phyloP scores from a whole-genome alignment of 1,284 basidiomycete genomes.

The Golubevia pallescens region DNA sequence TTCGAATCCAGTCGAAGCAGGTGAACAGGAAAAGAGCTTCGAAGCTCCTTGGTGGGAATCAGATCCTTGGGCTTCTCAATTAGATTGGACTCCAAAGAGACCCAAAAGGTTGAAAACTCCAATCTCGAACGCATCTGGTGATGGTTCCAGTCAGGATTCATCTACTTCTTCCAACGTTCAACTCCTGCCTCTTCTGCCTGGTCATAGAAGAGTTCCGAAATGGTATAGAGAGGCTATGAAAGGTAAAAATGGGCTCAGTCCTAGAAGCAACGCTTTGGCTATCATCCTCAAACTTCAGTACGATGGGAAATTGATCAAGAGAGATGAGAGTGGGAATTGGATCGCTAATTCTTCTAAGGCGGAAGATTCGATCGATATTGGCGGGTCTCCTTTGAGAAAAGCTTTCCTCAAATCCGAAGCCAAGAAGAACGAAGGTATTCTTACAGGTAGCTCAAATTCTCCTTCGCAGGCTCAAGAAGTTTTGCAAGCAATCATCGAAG shows the following conservation, averaged over 20 bases:
- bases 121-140: neutral
- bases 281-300: slow-evolving; percentile 45
- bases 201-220: slow-evolving; percentile 6
- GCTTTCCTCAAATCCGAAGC: neutral
- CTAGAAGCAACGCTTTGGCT: slow-evolving; percentile 12
- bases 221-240: slow-evolving; percentile 11
- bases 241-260: neutral
- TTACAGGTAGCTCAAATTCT: neutral
- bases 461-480: neutral
- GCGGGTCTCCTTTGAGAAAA: neutral
- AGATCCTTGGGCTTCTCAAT: slow-evolving; percentile 56
- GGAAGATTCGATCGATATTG: neutral
- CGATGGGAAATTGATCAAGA: slow-evolving; percentile 21
- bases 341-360: neutral
- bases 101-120: slow-evolving; percentile 31
- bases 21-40: no score
- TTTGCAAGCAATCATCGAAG: neutral
- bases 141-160: neutral
- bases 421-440: neutral
- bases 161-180: neutral
- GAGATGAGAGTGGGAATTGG: slow-evolving; percentile 22
- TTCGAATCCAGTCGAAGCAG: no score
- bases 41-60: slow-evolving; percentile 41
- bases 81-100: slow-evolving; percentile 61
- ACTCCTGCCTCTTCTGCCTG: neutral